Base-by-base conservation (phyloP, 805 yeast genomes). In the Ogataea trehaloabstinens region DNA sequence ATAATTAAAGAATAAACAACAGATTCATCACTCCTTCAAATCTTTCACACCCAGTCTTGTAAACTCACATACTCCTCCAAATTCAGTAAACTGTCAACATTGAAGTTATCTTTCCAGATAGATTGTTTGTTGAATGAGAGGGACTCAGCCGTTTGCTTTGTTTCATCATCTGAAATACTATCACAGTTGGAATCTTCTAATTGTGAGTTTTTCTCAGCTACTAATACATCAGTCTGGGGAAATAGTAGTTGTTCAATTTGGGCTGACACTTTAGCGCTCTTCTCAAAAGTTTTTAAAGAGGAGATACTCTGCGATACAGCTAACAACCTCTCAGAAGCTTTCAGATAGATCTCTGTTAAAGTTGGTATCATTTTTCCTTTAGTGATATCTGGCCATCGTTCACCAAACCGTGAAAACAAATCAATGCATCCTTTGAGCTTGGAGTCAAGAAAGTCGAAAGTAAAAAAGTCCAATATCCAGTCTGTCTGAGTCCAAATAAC, bases 331-430 rank as follows among this genome's bases (percentile, higher is more conserved):
- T 18, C 21, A 2, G 40, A 40, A 19, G 31, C 44, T 13, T 30
- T 40, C 21, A 17, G 18, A 22, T 33, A 27, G 8, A 43, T 25
- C 11, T 36, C 34, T n/a, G 19, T n/a, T 28, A 45, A 36, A 12
- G 40, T 27, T 13, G 28, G 24, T 24, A 45, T 24, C 46, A 45
- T 40, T 18, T 34, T 25, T 12, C 38, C 38, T 13, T 34, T 36
- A 5, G 15, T 32, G 12, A 45, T 35, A 24, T 42, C 47, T 11
- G 49, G 49, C 49, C 49, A 45, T 6, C 47, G 24, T 19, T 42
- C 47, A 27, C 34, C 32, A 21, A 45, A 45, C 20, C 37, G 39
- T 12, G 12, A 20, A 4, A 45, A 30, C 10, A 45, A 34, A 5
- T 31, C 38, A 19, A 45, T 21, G 21, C 41, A 39, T 4, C 40